Base-by-base conservation (phyloP, 1,284 basidiomycete genomes). In the Prillingera fragicola region DNA sequence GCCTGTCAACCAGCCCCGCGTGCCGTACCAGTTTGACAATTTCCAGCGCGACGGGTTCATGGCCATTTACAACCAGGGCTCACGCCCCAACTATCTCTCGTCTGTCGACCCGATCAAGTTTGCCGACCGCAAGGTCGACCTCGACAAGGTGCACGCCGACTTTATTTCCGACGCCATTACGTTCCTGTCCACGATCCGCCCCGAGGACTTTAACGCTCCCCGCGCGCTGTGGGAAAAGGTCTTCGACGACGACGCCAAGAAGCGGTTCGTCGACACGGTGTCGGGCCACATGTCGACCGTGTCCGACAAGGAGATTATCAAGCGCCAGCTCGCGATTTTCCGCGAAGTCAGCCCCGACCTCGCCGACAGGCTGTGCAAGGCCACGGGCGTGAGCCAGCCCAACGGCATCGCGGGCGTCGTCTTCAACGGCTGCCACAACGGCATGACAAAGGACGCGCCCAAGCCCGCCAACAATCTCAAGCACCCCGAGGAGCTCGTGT, bases 151-250 rank as follows among this genome's bases (percentile, higher is more conserved):
- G 8, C 89, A 92, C 70, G 87, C 88, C 72, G 73, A 73, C 51
- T 92, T 84, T 73, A 59, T 84, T 47, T 84, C 83, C 28, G 75
- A 79, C 48, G 85, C 87, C 12, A 80, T 78, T 60, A 73, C 78
- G 50, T 84, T 89, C 68, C 73, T 94, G 53, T 80, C 77, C 60
- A 81, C 82, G 65, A 76, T 91, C 62, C 84, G 81, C 24, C 86
- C 89, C 9, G 41, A 61, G 83, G 90, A 95, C 77, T 95, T 94
- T 63, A 86, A 89, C 72, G 89, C 91, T 63, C 88, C 91, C 8
- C 80, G 87, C 36, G 80, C 76, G 8, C 74, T 95, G 33, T 94
- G 81, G 78, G 65, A 72, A 52, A 82, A 80, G 59, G 89, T 92
- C 19, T 84, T 87, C 75, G 78, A 76, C 52, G 82, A 87, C 46